These are phyloP conservation scores for Polytrichum formosum DNA, from an alignment of 225 moss, liverwort and hornwort species.

Conservation along the genomic window DNA sequence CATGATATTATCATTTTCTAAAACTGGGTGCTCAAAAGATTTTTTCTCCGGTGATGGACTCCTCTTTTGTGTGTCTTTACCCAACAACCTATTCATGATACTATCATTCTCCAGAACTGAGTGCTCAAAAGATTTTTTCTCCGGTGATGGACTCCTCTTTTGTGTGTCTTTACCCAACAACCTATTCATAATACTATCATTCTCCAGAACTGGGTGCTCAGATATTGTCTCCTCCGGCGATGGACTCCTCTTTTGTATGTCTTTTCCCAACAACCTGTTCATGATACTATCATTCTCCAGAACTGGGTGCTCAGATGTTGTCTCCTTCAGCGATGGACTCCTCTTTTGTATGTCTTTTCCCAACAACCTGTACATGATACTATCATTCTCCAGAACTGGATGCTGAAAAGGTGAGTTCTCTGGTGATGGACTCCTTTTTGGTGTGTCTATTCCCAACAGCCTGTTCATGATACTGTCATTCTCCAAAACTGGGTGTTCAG, in stretches of 20 bases:
- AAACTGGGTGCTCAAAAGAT: constrained; percentile 4
- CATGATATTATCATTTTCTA: constrained; percentile 1
- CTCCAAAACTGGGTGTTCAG: constrained; percentile 3
- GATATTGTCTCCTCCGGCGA: too few species aligned
- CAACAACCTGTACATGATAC: neutral
- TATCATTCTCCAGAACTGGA: neutral
- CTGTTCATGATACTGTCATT: constrained; percentile 4
- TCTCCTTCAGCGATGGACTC: neutral
- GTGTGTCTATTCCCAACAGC: neutral
- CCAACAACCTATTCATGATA: neutral
- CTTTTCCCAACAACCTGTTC: neutral
- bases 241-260: too few species aligned
- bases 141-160: neutral
- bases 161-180: neutral
- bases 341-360: neutral
- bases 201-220: neutral
- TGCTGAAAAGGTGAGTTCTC: neutral
- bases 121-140: constrained; percentile 3
- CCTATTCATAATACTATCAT: neutral
- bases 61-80: neutral
- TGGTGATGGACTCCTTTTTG: neutral
- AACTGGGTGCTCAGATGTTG: neutral
- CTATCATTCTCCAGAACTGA: neutral
- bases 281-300: neutral
- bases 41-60: neutral